Base-by-base conservation (phyloP, 2,329 filamentous ascomycete species). In the Pseudonectria foliicola region DNA sequence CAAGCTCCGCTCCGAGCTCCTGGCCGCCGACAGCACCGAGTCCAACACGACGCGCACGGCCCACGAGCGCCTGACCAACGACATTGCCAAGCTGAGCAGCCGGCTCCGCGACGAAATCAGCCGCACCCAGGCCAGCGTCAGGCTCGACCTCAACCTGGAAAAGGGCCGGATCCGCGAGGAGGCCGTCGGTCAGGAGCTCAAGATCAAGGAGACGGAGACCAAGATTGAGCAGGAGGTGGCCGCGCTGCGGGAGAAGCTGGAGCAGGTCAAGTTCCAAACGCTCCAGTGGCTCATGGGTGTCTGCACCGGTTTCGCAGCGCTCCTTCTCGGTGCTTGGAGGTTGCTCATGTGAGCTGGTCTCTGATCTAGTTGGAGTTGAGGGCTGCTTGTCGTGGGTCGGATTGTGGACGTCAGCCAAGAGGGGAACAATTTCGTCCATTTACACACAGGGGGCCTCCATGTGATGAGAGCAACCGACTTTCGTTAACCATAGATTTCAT, bases 171-270 rank as follows among this genome's bases (percentile, higher is more conserved):
- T 96, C 49, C 73, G 92, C 43, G 92, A 98, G 64, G 92, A 98
- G 69, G 88, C 89, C 13, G 93, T 95, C 48, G 83, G 85, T 38
- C 92, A 96, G 66, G 92, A 98, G 63, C 78, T 98, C 63, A 93
- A 95, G 69, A 87, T 98, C 54, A 95, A 95, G 69, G 92, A 98
- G 73, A 96, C 92, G 10, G 92, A 98, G 68, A 95, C 89, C 38
- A 82, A 93, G 64, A 96, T 98, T 54, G 92, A 98, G 69, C 90
- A 96, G 66, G 92, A 96, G 69, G 88, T 92, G 35, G 90, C 90
- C 27, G 83, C 84, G 23, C 61, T 98, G 56, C 72, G 87, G 48
- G 92, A 96, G 69, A 82, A 93, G 65, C 72, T 98, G 31, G 92
- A 98, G 67, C 85, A 87, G 48, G 92, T 98, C 61, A 98, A 98